Conservation (phyloP, 2,329 filamentous ascomycete genomes). For the Ciborinia camelliae region DNA sequence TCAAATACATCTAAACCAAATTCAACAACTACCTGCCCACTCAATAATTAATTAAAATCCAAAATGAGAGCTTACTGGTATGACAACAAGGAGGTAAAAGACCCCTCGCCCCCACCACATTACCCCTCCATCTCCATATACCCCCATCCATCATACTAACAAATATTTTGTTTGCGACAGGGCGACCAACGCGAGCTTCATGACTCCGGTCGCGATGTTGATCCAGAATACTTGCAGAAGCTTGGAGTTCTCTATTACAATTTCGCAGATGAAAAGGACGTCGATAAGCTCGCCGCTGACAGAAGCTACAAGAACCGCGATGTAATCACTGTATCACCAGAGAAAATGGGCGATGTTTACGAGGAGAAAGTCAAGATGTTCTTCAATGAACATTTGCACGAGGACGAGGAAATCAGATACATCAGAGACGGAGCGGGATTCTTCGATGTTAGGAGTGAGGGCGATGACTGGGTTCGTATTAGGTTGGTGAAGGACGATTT, state of each 20-base stretch:
- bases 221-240: slow-evolving; percentile 60
- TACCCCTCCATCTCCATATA: slow-evolving; percentile 13
- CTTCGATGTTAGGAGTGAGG: slow-evolving; percentile 83
- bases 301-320: slow-evolving; percentile 93
- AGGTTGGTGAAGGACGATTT: slow-evolving; percentile 80
- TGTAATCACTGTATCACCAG: slow-evolving; percentile 83
- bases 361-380: slow-evolving; percentile 92
- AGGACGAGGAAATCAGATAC: slow-evolving; percentile 98
- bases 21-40: background rate
- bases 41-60: background rate
- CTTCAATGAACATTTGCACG: slow-evolving; percentile 93
- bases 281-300: slow-evolving; percentile 69
- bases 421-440: slow-evolving; percentile 84
- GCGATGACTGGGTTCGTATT: slow-evolving; percentile 88
- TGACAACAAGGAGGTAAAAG: slow-evolving; percentile 59
- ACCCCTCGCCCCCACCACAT: slow-evolving; percentile 13
- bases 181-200: slow-evolving; percentile 92
- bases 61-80: slow-evolving; percentile 70
- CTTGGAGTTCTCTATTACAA: slow-evolving; percentile 80
- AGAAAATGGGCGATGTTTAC: slow-evolving; percentile 80
- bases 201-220: slow-evolving; percentile 72
- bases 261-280: slow-evolving; percentile 60
- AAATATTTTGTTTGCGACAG: slow-evolving; percentile 43
- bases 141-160: slow-evolving; percentile 19
- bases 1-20: background rate